phyloP scores from a whole-genome alignment of 495 filamentous ascomycete species.

The Neurospora sp. region DNA sequence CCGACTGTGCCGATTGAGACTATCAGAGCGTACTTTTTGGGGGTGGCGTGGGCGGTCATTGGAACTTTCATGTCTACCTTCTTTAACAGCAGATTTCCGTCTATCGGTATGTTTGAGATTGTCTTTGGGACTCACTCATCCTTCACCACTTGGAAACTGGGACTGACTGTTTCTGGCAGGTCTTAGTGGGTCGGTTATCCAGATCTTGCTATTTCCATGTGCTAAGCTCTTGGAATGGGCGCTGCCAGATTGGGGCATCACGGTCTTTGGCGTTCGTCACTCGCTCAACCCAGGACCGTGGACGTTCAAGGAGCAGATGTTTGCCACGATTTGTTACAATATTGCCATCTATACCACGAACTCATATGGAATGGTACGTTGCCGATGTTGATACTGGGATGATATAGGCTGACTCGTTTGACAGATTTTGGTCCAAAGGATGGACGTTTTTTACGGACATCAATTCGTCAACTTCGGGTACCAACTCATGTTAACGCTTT shows the following conservation, averaged over 20 bases:
- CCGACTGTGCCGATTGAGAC: slow-evolving; percentile 24
- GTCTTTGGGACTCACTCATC: neutral
- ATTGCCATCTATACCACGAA: slow-evolving; percentile 26
- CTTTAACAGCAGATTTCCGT: slow-evolving; percentile 31
- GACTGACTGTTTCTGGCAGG: slow-evolving; percentile 6
- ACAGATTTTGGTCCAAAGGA: slow-evolving; percentile 20
- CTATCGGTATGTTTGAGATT: slow-evolving; percentile 13
- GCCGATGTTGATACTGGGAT: neutral
- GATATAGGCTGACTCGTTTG: neutral
- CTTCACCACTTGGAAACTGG: neutral
- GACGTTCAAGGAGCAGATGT: slow-evolving; percentile 37
- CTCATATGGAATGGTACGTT: slow-evolving; percentile 20
- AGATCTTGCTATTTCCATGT: slow-evolving; percentile 31
- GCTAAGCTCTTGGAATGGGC: slow-evolving; percentile 21
- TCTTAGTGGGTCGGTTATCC: slow-evolving; percentile 25
- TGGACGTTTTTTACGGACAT: slow-evolving; percentile 17
- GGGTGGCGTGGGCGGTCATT: slow-evolving; percentile 28
- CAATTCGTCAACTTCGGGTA: slow-evolving; percentile 21
- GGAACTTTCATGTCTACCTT: slow-evolving; percentile 26
- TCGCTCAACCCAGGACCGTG: slow-evolving; percentile 34
- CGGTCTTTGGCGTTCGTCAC: slow-evolving; percentile 16
- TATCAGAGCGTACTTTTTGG: slow-evolving; percentile 31
- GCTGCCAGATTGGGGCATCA: slow-evolving; percentile 23
- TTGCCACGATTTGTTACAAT: slow-evolving; percentile 27
- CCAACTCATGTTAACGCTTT: slow-evolving; percentile 29